Percentiles rank a stretch among this genome's conserved stretches.
Conservation (phyloP, 2,329 filamentous ascomycete genomes). For the Stagonosporopsis vannaccii region DNA sequence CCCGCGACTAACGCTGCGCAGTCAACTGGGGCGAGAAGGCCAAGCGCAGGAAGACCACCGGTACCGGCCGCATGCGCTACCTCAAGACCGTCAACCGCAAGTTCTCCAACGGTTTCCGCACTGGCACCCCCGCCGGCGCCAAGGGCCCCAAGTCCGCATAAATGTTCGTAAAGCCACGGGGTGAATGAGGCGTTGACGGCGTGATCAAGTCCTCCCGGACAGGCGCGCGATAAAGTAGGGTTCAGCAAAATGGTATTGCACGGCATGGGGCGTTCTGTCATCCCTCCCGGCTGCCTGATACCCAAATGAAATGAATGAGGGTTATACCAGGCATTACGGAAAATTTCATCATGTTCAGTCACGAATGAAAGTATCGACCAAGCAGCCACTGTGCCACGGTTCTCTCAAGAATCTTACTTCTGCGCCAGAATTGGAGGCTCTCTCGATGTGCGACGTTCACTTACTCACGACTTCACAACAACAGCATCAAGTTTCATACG, state of each 20-base stretch:
- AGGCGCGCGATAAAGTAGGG: conserved; percentile 44
- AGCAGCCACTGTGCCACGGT: conserved; percentile 22
- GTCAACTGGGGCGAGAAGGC: conserved; percentile 99
- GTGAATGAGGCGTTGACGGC: conserved; percentile 30
- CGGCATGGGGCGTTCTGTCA: conserved; percentile 49
- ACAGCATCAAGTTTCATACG: too few species aligned
- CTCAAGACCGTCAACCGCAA: conserved; percentile 89
- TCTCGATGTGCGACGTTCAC: conserved; percentile 1
- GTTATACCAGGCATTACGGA: conserved; percentile 48
- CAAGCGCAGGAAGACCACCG: conserved; percentile 99
- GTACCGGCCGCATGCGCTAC: conserved; percentile 94
- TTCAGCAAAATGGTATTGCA: conserved; percentile 47
- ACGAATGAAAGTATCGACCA: conserved; percentile 45
- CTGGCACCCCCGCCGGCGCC: conserved; percentile 83
- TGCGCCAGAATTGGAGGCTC: background rate
- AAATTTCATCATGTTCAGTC: conserved; percentile 51
- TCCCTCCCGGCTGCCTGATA: conserved; percentile 44
- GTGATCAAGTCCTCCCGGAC: conserved; percentile 35
- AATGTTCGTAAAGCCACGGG: conserved; percentile 25
- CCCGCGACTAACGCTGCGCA: conserved; percentile 54
- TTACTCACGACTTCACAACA: background rate
- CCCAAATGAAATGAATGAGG: conserved; percentile 41
- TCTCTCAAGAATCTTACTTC: conserved; percentile 7
- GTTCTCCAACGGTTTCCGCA: conserved; percentile 99
- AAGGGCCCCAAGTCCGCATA: conserved; percentile 64